These are phyloP conservation scores for Mallotus nudiflorus DNA, from an alignment of 345 rosid species.

Conservation along the genomic window DNA sequence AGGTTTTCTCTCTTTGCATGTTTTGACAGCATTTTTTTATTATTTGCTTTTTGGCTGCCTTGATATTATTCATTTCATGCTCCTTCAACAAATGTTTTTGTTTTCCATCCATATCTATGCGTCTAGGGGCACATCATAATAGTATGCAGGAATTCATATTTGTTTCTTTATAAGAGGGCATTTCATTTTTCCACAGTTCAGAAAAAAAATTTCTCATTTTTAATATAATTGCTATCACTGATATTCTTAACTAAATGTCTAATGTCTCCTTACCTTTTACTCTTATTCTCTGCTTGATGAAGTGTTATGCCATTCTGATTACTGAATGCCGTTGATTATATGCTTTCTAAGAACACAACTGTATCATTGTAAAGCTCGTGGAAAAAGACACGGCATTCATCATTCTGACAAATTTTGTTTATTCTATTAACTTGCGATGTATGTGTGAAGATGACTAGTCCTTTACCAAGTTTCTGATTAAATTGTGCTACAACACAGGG, in stretches of 20 bases:
- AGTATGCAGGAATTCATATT: neutral
- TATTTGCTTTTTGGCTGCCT: neutral
- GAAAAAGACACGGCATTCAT: neutral
- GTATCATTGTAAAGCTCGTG: neutral
- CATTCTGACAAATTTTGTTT: neutral
- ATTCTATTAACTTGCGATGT: neutral
- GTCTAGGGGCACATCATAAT: neutral
- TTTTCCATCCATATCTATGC: neutral
- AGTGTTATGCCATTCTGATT: neutral
- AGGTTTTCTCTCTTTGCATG: conserved; percentile 31
- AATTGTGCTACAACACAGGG: conserved; percentile 41
- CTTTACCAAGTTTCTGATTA: conserved; percentile 7
- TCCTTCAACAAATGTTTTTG: neutral
- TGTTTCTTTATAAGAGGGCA: neutral
- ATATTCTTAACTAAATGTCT: too few species aligned
- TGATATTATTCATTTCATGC: neutral
- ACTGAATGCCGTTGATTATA: neutral
- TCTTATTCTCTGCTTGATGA: neutral
- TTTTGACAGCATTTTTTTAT: neutral
- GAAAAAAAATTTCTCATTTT: too few species aligned
- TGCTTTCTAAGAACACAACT: neutral
- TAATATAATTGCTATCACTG: too few species aligned
- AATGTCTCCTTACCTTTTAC: too few species aligned
- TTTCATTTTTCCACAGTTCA: too few species aligned
- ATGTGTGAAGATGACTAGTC: neutral